phyloP scores from a whole-genome alignment of 352 stramenopile genomes.

The Phytopythium litorale region DNA sequence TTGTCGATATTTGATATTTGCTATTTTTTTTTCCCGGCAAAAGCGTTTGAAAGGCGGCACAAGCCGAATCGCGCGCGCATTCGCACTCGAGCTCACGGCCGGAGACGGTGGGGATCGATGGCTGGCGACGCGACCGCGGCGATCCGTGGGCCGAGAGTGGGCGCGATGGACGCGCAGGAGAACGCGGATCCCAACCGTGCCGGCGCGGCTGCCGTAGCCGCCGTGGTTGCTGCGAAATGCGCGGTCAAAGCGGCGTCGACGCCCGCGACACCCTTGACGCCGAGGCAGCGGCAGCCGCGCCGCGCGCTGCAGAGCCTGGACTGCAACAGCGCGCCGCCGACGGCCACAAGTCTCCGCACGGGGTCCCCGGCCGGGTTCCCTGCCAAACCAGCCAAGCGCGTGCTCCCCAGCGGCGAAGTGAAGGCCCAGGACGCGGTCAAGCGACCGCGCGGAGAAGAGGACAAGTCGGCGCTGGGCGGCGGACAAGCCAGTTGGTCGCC shows the following conservation, averaged over 20 bases:
- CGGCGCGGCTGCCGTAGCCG: slow-evolving; percentile 2
- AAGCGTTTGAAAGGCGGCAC: neutral
- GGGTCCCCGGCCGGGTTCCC: neutral
- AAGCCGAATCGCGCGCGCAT: slow-evolving; percentile 1
- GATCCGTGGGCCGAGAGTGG: neutral
- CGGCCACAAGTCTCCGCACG: too few species aligned
- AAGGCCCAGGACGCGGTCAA: neutral
- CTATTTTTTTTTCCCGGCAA: neutral
- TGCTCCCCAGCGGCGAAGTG: neutral
- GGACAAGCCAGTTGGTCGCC: neutral
- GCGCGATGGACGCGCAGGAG: slow-evolving; percentile 22
- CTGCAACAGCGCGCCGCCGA: slow-evolving; percentile 12
- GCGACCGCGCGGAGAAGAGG: neutral
- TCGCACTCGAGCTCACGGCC: neutral
- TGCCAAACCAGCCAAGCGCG: neutral
- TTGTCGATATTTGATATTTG: neutral
- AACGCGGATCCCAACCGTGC: slow-evolving; percentile 21
- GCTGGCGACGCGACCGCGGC: slow-evolving; percentile 3
- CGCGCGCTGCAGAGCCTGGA: slow-evolving; percentile 30
- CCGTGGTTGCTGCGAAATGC: slow-evolving; percentile 8
- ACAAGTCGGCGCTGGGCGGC: neutral
- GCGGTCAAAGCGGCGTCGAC: slow-evolving; percentile 11
- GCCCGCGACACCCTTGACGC: slow-evolving; percentile 1
- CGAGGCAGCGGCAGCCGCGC: slow-evolving; percentile 9
- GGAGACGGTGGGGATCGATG: slow-evolving; percentile 13